Evolutionary conservation across 345 rosid genomes (phyloP).

Genomic region (Gossypium raimondii): DNA sequence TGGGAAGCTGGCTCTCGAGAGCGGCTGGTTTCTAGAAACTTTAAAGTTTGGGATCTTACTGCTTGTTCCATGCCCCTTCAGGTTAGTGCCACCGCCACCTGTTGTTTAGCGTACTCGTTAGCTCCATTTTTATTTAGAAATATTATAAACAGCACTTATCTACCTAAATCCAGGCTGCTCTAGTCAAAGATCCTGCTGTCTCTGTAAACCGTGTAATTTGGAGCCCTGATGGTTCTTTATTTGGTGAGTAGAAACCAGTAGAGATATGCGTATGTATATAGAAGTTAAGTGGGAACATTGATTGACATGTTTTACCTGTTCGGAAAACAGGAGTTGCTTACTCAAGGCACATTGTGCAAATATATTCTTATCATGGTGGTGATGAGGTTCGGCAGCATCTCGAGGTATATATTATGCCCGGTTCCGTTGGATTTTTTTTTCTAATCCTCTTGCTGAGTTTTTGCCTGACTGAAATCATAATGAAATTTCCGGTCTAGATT

Average conservation of each 20-base stretch:
- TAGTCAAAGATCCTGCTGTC: constrained; percentile 80
- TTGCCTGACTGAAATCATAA: constrained; percentile 12
- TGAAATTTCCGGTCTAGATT: constrained; percentile 40
- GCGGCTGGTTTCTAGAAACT: constrained; percentile 65
- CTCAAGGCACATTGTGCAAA: constrained; percentile 86
- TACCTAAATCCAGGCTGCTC: constrained; percentile 57
- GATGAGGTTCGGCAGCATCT: constrained; percentile 79
- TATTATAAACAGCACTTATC: constrained; percentile 12
- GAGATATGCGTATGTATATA: background rate
- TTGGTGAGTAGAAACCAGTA: constrained; percentile 57
- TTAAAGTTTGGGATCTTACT: constrained; percentile 89
- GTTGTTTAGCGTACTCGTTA: constrained; percentile 1
- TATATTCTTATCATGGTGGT: constrained; percentile 73
- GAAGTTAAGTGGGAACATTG: constrained; percentile 18
- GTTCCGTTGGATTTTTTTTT: background rate
- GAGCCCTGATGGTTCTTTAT: constrained; percentile 92
- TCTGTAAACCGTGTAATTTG: constrained; percentile 95
- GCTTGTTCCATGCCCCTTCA: constrained; percentile 81
- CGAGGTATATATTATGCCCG: constrained; percentile 47
- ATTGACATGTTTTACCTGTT: constrained; percentile 18
- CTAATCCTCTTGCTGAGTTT: constrained; percentile 2
- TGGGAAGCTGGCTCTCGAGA: constrained; percentile 97
- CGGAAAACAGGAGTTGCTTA: constrained; percentile 78
- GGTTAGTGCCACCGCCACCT: constrained; percentile 33
- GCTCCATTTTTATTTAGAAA: background rate